phyloP scores from a whole-genome alignment of 179 eudicot genomes.

The Actinidia arguta region DNA sequence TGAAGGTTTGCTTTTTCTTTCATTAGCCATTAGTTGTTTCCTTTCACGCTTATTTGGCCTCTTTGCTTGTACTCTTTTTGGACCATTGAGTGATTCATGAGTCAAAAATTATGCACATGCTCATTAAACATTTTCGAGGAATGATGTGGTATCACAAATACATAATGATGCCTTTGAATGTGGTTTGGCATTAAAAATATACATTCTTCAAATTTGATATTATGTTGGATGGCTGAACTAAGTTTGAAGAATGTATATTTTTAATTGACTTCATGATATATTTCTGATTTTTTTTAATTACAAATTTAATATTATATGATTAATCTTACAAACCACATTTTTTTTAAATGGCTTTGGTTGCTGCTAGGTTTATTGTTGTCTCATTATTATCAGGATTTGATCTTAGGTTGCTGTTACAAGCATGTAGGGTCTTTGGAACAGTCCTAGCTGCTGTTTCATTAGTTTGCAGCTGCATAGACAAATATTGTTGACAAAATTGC shows the following conservation, averaged over 20 bases:
- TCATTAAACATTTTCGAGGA: neutral
- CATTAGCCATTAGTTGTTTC: constrained; percentile 2
- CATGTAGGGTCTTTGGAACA: neutral
- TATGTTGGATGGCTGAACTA: no score
- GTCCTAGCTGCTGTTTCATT: neutral
- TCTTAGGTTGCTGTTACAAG: neutral
- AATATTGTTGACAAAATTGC: neutral
- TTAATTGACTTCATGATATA: neutral
- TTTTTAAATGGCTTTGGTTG: neutral
- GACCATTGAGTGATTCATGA: neutral
- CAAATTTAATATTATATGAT: neutral
- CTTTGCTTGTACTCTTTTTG: neutral
- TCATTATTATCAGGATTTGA: neutral
- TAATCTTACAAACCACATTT: neutral
- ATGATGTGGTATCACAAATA: no score
- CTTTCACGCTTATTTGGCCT: neutral
- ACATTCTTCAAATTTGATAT: no score
- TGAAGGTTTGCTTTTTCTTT: constrained; percentile 53
- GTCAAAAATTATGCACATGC: neutral
- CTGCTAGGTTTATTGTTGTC: neutral
- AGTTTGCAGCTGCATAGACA: neutral
- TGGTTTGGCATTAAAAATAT: no score
- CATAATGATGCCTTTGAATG: no score
- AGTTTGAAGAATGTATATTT: no score
- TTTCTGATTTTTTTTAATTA: neutral